phyloP scores from a whole-genome alignment of 225 moss, liverwort and hornwort species.

The Neckera pumila region DNA sequence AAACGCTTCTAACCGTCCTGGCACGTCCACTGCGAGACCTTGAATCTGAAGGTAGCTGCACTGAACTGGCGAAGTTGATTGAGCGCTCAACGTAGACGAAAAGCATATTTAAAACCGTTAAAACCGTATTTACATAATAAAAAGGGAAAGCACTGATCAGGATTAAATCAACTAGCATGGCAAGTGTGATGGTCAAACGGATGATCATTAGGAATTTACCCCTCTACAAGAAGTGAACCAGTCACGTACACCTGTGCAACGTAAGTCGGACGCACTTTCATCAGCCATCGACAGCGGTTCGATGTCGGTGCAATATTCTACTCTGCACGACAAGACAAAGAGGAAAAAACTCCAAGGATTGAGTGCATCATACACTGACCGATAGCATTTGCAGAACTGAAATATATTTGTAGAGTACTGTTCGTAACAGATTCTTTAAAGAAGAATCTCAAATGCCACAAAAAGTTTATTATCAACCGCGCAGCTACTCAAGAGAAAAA shows the following conservation, averaged over 20 bases:
- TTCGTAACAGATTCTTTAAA: background rate
- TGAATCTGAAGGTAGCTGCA: slow-evolving; percentile 17
- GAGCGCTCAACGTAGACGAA: background rate
- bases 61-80: background rate
- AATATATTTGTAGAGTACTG: background rate
- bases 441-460: background rate
- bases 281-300: background rate
- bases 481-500: background rate
- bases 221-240: background rate
- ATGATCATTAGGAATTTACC: background rate
- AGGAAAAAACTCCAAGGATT: background rate
- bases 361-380: background rate
- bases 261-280: slow-evolving; percentile 1
- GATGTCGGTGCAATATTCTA: background rate
- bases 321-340: background rate
- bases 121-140: too few relatives aligned
- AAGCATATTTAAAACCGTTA: background rate
- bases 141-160: background rate
- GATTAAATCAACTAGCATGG: background rate
- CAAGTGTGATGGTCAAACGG: background rate
- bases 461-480: background rate
- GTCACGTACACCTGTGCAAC: background rate
- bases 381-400: background rate
- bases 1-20: background rate
- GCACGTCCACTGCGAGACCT: background rate